Percentiles rank a stretch among this genome's conserved stretches.
These are phyloP conservation scores for Mycena rosella DNA, from an alignment of 768 basidiomycete species.

Conservation along the genomic window DNA sequence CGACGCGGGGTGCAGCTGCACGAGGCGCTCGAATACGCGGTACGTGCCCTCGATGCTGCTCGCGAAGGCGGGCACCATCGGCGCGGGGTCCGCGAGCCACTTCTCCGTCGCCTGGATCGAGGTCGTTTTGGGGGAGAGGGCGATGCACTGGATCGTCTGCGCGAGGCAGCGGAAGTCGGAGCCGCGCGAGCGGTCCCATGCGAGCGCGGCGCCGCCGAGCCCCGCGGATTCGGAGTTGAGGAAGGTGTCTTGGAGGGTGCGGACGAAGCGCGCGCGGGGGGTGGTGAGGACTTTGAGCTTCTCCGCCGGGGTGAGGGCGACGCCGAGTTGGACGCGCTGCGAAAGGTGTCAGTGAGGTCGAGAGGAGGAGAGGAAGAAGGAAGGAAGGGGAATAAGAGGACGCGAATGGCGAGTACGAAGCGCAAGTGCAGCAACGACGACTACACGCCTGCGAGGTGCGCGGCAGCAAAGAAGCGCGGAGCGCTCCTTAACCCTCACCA, in stretches of 20 bases:
- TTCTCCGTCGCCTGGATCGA: slow-evolving; percentile 59
- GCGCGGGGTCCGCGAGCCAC: slow-evolving; percentile 58
- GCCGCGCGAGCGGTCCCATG: slow-evolving; percentile 54
- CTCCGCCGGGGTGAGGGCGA: slow-evolving; percentile 82
- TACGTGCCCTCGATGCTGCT: slow-evolving; percentile 57
- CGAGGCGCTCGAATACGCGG: slow-evolving; percentile 60
- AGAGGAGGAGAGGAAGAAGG: not conserved
- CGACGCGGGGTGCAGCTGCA: slow-evolving; percentile 26
- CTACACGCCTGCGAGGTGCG: too few species aligned
- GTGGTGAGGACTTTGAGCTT: slow-evolving; percentile 66
- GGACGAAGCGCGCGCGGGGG: slow-evolving; percentile 69
- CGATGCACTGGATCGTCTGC: slow-evolving; percentile 65
- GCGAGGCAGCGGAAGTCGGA: slow-evolving; percentile 70
- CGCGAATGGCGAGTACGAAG: too few species aligned
- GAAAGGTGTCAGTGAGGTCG: not conserved
- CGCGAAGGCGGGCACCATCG: slow-evolving; percentile 47
- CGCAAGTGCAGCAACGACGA: too few species aligned
- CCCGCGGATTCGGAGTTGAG: slow-evolving; percentile 53
- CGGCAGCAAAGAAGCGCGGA: too few species aligned
- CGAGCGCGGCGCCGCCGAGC: slow-evolving; percentile 41
- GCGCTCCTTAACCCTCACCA: too few species aligned
- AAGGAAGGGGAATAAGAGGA: not conserved
- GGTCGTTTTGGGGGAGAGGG: slow-evolving; percentile 52
- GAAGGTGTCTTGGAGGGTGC: slow-evolving; percentile 63
- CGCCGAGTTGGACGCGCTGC: slow-evolving; percentile 82